A percentile compares a stretch with the other conserved stretches of the same genome.
These are phyloP conservation scores for Dimocarpus longan DNA, from an alignment of 345 rosid genomes.

Conservation along the genomic window DNA sequence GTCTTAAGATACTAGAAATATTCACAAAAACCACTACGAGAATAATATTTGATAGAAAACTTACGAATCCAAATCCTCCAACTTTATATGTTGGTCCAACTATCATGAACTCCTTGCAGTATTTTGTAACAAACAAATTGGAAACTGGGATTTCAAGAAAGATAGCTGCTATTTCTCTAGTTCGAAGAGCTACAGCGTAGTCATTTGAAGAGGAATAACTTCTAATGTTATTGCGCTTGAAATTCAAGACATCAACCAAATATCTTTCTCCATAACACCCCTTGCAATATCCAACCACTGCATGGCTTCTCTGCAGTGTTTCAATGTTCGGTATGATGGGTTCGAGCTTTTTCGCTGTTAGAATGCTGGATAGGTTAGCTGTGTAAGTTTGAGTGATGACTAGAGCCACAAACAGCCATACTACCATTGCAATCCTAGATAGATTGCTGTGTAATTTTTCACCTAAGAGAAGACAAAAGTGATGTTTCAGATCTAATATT, in stretches of 20 bases:
- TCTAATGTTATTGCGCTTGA: background rate
- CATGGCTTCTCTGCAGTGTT: conserved; percentile 12
- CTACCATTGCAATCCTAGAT: conserved; percentile 28
- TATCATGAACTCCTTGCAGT: conserved; percentile 8
- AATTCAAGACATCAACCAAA: conserved; percentile 13
- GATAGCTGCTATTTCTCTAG: conserved; percentile 19
- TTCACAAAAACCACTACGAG: no score
- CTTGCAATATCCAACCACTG: conserved; percentile 21
- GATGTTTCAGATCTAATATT: background rate
- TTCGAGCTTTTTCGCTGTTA: conserved; percentile 24
- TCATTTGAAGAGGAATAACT: background rate
- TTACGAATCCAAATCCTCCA: conserved; percentile 32
- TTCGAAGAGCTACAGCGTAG: background rate
- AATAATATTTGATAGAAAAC: background rate
- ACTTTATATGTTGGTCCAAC: conserved; percentile 21
- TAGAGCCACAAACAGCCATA: conserved; percentile 26
- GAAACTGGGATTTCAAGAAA: conserved; percentile 23
- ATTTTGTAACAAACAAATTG: conserved; percentile 14
- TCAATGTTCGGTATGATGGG: conserved; percentile 6
- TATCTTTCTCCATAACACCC: conserved; percentile 1
- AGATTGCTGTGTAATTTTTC: conserved; percentile 26
- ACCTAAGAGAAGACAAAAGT: conserved; percentile 3
- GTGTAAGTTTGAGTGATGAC: conserved; percentile 30
- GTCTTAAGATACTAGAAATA: no score
- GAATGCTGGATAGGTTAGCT: conserved; percentile 26